Evolutionary conservation across 2,329 filamentous ascomycete genomes (phyloP).

Genomic region (Phialophora tarda): DNA sequence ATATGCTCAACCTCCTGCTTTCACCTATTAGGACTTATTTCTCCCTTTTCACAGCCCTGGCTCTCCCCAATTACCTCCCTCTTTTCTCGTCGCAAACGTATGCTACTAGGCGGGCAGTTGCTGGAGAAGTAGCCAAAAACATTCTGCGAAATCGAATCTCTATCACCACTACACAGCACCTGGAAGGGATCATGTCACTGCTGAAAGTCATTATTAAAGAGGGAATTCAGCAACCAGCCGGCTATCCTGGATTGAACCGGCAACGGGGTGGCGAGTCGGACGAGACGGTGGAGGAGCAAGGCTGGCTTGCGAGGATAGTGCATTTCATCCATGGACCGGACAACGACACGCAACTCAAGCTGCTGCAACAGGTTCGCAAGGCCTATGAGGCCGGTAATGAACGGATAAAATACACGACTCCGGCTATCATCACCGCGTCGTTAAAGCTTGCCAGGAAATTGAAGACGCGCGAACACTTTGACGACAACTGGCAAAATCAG

Average conservation of each 20-base stretch:
- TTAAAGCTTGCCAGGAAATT: slow-evolving; percentile 87
- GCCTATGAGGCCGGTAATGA: slow-evolving; percentile 92
- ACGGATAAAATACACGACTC: slow-evolving; percentile 92
- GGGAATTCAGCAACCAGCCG: slow-evolving; percentile 79
- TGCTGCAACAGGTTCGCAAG: slow-evolving; percentile 85
- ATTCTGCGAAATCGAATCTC: slow-evolving; percentile 81
- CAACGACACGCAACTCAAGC: slow-evolving; percentile 88
- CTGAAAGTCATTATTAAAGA: slow-evolving; percentile 92
- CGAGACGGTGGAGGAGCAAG: slow-evolving; percentile 97
- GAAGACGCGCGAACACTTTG: slow-evolving; percentile 88
- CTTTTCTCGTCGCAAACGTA: slow-evolving; percentile 92
- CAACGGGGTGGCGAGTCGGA: slow-evolving; percentile 84
- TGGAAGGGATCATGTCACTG: slow-evolving; percentile 87
- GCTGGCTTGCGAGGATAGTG: slow-evolving; percentile 90
- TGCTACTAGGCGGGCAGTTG: slow-evolving; percentile 85
- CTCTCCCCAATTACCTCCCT: slow-evolving; percentile 88
- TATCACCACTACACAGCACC: slow-evolving; percentile 76
- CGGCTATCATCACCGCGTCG: slow-evolving; percentile 85
- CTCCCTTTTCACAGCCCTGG: slow-evolving; percentile 94
- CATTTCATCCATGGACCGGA: slow-evolving; percentile 82
- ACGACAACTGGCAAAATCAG: slow-evolving; percentile 74
- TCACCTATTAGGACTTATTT: slow-evolving; percentile 87
- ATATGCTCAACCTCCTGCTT: slow-evolving; percentile 85
- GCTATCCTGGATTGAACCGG: slow-evolving; percentile 79
- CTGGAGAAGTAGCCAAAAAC: slow-evolving; percentile 81